Evolutionary conservation across 2,329 filamentous ascomycete genomes (phyloP), one percentile per base, ranked within the genome.

Genomic region (Colletotrichum musae): DNA sequence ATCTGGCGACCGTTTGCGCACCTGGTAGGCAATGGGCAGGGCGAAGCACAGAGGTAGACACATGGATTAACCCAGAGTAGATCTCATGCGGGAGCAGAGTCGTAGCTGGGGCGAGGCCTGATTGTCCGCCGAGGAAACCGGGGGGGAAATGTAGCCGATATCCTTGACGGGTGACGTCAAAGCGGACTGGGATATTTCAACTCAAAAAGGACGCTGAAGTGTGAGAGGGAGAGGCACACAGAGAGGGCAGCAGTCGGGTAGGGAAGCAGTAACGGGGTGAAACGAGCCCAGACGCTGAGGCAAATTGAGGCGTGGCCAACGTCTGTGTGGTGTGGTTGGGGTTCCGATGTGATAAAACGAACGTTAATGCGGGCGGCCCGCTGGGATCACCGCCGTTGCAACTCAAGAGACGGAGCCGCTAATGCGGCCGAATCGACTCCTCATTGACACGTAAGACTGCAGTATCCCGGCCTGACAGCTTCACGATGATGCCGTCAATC

Each of bases 241-340:
- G 32, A 36, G 9, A 36, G 32, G 32, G 32, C 32, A 36, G 7
- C 32, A 36, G 32, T 36, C 32, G 32, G 32, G 6, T 10, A 36
- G 32, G 32, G 32, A 10, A 48, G 45, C 9, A 47, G 52, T 12
- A 47, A 32, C 43, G 45, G 56, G 62, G 62, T 69, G 67, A 69
- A 69, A 69, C 62, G 51, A 26, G 67, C 6, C 52, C 62, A 56
- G 45, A 69, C 52, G 60, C 60, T 68, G 68, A 68, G 58, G 64
- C 58, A 61, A 68, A 70, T 70, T 36, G 68, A 68, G 64, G 64
- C 68, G 63, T 26, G 57, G 68, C 58, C 32, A 41, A 47, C 63
- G 58, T 70, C 68, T 64, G 64, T 70, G 68, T 68, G 68, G 57
- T 53, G 68, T 68, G 68, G 63, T 53, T 70, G 47, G 54, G 58